Evolutionary conservation across 371 early-diverging fungal species (phyloP).

Genomic region (Mucor sp.): DNA sequence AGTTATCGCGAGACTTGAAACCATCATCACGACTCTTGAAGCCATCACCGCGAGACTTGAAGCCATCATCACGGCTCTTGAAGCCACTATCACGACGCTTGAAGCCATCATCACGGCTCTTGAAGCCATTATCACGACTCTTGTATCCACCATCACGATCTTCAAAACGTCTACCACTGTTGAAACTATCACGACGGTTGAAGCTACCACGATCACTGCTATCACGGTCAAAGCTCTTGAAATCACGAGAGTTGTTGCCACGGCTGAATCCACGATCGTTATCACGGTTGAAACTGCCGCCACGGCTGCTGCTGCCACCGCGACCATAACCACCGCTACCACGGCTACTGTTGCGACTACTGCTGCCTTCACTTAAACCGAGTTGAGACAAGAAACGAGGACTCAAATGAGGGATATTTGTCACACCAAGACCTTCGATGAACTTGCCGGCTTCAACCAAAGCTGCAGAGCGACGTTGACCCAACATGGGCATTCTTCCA

Average conservation of each 20-base stretch:
- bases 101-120: not conserved
- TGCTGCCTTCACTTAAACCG: constrained; percentile 32
- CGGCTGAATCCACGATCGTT: constrained; percentile 9
- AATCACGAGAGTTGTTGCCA: not conserved
- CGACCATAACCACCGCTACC: constrained; percentile 12
- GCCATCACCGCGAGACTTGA: not conserved
- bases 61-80: constrained; percentile 10
- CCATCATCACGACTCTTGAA: constrained; percentile 1
- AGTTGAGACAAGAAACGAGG: constrained; percentile 49
- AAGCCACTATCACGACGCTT: constrained; percentile 1
- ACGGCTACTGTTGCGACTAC: constrained; percentile 4
- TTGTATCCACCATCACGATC: constrained; percentile 2
- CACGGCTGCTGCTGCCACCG: constrained; percentile 6
- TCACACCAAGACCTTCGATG: constrained; percentile 44
- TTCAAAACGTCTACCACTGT: not conserved
- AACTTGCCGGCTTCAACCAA: constrained; percentile 45
- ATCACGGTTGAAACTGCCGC: constrained; percentile 13
- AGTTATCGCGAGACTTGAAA: not conserved
- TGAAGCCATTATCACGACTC: constrained; percentile 8
- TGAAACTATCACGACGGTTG: constrained; percentile 3
- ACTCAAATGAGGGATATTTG: constrained; percentile 53
- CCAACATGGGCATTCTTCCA: constrained; percentile 43
- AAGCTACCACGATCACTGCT: constrained; percentile 5
- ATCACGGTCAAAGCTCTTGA: not conserved
- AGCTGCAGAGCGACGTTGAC: constrained; percentile 41